phyloP scores from a whole-genome alignment of 2,329 filamentous ascomycete species.

The Metarhizium album region DNA sequence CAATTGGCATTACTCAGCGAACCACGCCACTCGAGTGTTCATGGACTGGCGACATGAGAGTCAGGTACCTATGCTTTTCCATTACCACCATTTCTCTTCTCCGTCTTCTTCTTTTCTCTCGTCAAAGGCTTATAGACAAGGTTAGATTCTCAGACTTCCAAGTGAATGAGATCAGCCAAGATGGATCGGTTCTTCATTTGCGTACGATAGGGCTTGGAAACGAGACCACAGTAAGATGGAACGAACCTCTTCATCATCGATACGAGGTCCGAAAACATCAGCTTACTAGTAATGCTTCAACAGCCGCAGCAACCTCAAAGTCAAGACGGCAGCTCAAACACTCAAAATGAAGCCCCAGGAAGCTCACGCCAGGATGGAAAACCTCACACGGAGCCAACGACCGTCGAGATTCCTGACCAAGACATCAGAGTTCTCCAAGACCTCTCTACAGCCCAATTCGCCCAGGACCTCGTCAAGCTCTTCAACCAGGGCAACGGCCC shows the following conservation, averaged over 20 bases:
- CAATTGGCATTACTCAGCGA: constrained; percentile 29
- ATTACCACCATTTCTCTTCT: neutral
- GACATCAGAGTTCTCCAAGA: constrained; percentile 25
- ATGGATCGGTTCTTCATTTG: constrained; percentile 68
- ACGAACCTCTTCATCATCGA: constrained; percentile 1
- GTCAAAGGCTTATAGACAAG: neutral
- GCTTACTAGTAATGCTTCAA: neutral
- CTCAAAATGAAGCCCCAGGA: constrained; percentile 9
- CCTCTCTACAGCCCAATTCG: constrained; percentile 28
- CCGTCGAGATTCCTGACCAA: constrained; percentile 20
- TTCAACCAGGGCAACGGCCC: constrained; percentile 26
- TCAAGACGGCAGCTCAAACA: constrained; percentile 8
- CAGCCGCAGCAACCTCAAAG: constrained; percentile 11
- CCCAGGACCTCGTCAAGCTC: constrained; percentile 30
- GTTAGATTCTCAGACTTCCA: constrained; percentile 78
- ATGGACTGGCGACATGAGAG: constrained; percentile 31
- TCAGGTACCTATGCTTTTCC: constrained; percentile 20
- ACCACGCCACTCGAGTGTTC: constrained; percentile 25
- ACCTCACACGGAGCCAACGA: constrained; percentile 9
- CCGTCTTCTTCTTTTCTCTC: neutral
- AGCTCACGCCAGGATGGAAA: constrained; percentile 11
- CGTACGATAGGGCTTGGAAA: constrained; percentile 29
- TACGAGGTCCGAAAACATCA: neutral
- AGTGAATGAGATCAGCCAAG: constrained; percentile 75
- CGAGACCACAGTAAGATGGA: constrained; percentile 8